These are phyloP conservation scores for Rhododendron ovatum DNA, from an alignment of 148 eudicot species.

Conservation along the genomic window DNA sequence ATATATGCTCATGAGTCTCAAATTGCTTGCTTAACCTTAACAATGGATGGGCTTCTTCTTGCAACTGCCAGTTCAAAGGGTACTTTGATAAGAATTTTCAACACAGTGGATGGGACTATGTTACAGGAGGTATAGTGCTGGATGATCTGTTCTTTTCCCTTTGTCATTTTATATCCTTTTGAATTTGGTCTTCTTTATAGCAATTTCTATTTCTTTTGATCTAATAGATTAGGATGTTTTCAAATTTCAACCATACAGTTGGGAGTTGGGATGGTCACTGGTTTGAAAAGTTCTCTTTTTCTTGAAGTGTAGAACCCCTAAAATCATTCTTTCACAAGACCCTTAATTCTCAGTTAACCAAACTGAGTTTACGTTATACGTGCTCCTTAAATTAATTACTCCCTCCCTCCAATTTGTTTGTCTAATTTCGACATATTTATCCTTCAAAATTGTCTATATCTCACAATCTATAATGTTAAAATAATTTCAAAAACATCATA, in stretches of 20 bases:
- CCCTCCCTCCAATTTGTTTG: too few relatives aligned
- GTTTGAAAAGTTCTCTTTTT: background rate
- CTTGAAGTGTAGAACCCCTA: background rate
- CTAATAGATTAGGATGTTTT: background rate
- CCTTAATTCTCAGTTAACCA: background rate
- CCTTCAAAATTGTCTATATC: too few relatives aligned
- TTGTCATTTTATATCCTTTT: background rate
- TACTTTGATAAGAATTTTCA: conserved; percentile 34
- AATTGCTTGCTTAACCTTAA: conserved; percentile 31
- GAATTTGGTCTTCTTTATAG: background rate
- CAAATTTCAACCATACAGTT: background rate
- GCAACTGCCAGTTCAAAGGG: conserved; percentile 47
- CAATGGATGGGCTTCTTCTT: conserved; percentile 30
- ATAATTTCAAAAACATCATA: too few relatives aligned
- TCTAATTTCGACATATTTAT: too few relatives aligned
- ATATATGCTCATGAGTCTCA: conserved; percentile 36
- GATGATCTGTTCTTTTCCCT: background rate
- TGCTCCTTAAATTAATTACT: background rate
- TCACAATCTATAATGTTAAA: too few relatives aligned
- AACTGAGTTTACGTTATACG: background rate
- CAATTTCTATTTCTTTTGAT: background rate
- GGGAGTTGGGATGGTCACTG: background rate
- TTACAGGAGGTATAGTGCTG: conserved; percentile 38
- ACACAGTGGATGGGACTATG: conserved; percentile 26
- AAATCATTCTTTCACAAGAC: background rate